These are phyloP conservation scores for Fusarium paranaense DNA, from an alignment of 2,329 filamentous ascomycete species.

Conservation along the genomic window DNA sequence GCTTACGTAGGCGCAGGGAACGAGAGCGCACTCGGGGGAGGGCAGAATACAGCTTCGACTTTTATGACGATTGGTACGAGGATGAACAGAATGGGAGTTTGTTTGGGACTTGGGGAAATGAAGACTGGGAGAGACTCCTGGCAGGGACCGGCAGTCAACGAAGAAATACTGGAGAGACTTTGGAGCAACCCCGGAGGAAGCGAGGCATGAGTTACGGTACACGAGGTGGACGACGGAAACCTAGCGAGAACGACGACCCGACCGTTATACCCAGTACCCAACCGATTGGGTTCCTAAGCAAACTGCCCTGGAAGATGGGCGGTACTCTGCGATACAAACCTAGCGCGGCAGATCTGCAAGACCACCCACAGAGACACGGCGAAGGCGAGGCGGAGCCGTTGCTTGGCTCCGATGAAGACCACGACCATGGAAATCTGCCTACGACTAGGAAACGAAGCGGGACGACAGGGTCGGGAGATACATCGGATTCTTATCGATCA, in stretches of 20 bases:
- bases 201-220: conserved; percentile 92
- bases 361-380: conserved; percentile 74
- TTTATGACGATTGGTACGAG: conserved; percentile 96
- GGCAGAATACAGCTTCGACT: conserved; percentile 91
- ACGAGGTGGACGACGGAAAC: conserved; percentile 63
- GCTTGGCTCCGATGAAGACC: conserved; percentile 58
- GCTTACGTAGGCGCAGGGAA: conserved; percentile 75
- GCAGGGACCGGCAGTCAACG: conserved; percentile 71
- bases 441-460: conserved; percentile 72
- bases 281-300: conserved; percentile 85
- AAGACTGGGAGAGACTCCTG: conserved; percentile 87
- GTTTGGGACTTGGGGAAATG: conserved; percentile 79
- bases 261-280: conserved; percentile 92
- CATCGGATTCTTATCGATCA: conserved; percentile 87
- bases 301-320: conserved; percentile 86
- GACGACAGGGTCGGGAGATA: conserved; percentile 83
- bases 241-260: conserved; percentile 73
- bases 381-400: conserved; percentile 76
- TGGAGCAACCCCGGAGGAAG: conserved; percentile 77
- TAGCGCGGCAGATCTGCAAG: conserved; percentile 89
- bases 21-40: conserved; percentile 68
- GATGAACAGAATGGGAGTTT: conserved; percentile 68
- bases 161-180: conserved; percentile 50
- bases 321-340: conserved; percentile 88
- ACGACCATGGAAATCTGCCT: conserved; percentile 45